A percentile compares a stretch with the other conserved stretches of the same genome.
phyloP scores from a whole-genome alignment of 768 basidiomycete species.

The Leccinum longicurvipes region DNA sequence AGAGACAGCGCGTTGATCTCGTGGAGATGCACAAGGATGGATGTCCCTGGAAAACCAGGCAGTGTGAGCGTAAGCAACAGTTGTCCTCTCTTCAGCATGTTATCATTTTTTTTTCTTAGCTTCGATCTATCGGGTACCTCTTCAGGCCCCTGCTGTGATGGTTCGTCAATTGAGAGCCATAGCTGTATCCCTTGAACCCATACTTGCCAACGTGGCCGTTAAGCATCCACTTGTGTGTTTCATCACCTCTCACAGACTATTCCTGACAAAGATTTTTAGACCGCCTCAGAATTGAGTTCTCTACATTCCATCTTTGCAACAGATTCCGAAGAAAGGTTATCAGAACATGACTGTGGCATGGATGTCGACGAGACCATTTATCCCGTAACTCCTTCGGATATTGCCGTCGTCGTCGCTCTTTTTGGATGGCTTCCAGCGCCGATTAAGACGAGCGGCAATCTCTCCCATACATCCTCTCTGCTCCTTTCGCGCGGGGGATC shows the following conservation, averaged over 20 bases:
- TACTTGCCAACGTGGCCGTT: slow-evolving; percentile 52
- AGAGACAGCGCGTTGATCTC: slow-evolving; percentile 66
- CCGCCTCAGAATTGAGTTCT: slow-evolving; percentile 51
- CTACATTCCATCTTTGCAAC: slow-evolving; percentile 45
- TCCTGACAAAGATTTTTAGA: slow-evolving; percentile 39
- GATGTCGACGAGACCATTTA: slow-evolving; percentile 10
- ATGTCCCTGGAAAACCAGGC: slow-evolving; percentile 80
- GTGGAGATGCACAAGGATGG: slow-evolving; percentile 74
- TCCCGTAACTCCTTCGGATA: slow-evolving; percentile 32
- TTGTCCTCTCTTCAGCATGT: background rate
- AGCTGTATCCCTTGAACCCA: slow-evolving; percentile 50
- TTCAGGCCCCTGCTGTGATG: slow-evolving; percentile 63
- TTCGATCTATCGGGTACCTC: slow-evolving; percentile 71
- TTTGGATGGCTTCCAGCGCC: slow-evolving; percentile 48
- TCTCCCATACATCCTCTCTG: slow-evolving; percentile 11
- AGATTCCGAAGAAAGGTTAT: slow-evolving; percentile 26
- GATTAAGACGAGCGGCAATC: slow-evolving; percentile 16
- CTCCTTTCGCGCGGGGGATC: slow-evolving; percentile 28
- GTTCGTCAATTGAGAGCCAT: slow-evolving; percentile 56
- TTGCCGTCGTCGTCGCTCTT: slow-evolving; percentile 40
- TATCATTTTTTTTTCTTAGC: slow-evolving; percentile 32
- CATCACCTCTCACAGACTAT: background rate
- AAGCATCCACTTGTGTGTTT: slow-evolving; percentile 70
- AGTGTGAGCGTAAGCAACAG: slow-evolving; percentile 65
- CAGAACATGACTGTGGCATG: slow-evolving; percentile 21